Conservation (phyloP, 108 stramenopile genomes). For the Cyclotella distinguenda region DNA sequence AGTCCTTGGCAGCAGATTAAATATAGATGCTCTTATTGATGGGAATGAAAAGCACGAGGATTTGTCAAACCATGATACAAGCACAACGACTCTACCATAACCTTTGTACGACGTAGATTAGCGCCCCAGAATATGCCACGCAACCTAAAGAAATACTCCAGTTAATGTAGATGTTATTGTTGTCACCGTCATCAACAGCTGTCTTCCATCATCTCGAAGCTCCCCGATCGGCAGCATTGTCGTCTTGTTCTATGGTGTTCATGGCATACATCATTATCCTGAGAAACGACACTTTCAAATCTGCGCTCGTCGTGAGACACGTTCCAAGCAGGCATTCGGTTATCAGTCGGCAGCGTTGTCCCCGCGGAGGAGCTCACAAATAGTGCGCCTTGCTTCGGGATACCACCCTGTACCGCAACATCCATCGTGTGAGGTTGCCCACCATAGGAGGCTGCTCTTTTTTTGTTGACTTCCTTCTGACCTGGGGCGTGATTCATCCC, state of each 20-base stretch:
- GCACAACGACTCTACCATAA: no score
- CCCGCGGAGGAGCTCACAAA: no score
- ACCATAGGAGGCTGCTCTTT: constrained; percentile 18
- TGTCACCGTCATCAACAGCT: constrained; percentile 6
- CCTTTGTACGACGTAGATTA: no score
- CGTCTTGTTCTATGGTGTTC: constrained; percentile 32
- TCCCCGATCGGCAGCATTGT: constrained; percentile 32
- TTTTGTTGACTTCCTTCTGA: constrained; percentile 5
- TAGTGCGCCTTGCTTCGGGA: no score
- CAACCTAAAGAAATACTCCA: no score
- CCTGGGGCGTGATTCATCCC: constrained; percentile 6
- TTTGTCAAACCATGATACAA: no score
- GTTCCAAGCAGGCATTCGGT: background rate
- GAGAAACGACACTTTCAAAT: background rate
- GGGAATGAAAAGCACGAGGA: no score
- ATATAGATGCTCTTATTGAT: no score
- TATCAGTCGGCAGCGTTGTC: no score
- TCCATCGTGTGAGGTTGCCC: constrained; percentile 3
- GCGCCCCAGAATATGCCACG: no score
- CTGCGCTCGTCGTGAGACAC: background rate
- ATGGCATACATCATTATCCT: constrained; percentile 17
- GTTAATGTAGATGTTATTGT: background rate
- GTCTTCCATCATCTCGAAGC: constrained; percentile 50
- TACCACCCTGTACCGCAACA: background rate
- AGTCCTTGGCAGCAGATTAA: no score